These are phyloP conservation scores for Scheffersomyces cryptocercus DNA, from an alignment of 1,139 yeast species.

Conservation along the genomic window DNA sequence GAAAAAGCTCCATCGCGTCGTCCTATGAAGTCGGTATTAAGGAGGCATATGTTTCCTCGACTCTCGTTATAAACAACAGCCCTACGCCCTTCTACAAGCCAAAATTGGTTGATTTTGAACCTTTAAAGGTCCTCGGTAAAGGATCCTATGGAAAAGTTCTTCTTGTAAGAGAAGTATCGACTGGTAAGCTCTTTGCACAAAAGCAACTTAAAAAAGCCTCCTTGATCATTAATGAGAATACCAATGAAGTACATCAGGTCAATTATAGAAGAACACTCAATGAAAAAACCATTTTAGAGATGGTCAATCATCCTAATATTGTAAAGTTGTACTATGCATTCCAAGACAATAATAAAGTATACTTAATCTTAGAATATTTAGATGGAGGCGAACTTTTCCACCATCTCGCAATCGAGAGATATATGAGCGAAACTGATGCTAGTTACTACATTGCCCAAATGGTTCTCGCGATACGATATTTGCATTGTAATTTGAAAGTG, in stretches of 20 bases:
- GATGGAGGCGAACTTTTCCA: slow-evolving; percentile 94
- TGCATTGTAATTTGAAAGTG: slow-evolving; percentile 73
- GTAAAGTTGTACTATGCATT: slow-evolving; percentile 88
- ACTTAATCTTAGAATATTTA: slow-evolving; percentile 78
- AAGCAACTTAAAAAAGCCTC: slow-evolving; percentile 44
- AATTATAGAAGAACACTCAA: slow-evolving; percentile 43
- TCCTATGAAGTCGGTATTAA: slow-evolving; percentile 26
- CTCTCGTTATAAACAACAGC: slow-evolving; percentile 9
- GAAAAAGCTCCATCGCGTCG: slow-evolving; percentile 18
- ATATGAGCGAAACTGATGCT: slow-evolving; percentile 69
- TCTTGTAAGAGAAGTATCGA: slow-evolving; percentile 34
- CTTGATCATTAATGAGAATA: slow-evolving; percentile 37
- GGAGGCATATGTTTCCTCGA: slow-evolving; percentile 20
- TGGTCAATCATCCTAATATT: slow-evolving; percentile 75
- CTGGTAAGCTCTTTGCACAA: slow-evolving; percentile 40
- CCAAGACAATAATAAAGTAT: slow-evolving; percentile 80
- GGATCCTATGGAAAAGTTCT: slow-evolving; percentile 47
- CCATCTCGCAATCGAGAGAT: slow-evolving; percentile 56
- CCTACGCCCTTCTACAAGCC: slow-evolving; percentile 12
- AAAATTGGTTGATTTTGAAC: slow-evolving; percentile 31
- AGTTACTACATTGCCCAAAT: slow-evolving; percentile 86
- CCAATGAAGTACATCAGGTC: slow-evolving; percentile 34
- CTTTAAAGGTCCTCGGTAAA: slow-evolving; percentile 41
- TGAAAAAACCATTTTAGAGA: slow-evolving; percentile 43
- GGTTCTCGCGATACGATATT: slow-evolving; percentile 75